Conservation (phyloP, 306 rosid genomes). For the Vicia faba region DNA sequence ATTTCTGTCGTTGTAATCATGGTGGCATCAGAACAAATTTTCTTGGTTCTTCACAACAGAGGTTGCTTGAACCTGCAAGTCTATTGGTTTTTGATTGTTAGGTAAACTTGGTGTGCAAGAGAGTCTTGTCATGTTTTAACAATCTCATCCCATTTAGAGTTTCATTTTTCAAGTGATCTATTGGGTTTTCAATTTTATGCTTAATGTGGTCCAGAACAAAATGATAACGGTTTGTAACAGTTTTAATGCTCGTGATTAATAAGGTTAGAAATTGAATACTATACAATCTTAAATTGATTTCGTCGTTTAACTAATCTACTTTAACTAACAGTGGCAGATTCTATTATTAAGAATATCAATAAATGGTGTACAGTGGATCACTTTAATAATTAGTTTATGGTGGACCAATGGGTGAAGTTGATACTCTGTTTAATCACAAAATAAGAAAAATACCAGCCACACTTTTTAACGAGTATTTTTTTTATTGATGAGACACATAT, state of each 20-base stretch:
- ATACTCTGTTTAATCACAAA: no score
- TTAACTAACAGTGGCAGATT: background rate
- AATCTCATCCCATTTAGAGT: slow-evolving; percentile 10
- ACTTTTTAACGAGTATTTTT: no score
- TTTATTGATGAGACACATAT: no score
- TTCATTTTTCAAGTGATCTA: background rate
- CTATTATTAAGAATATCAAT: background rate
- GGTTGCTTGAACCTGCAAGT: no score
- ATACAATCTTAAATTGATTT: no score
- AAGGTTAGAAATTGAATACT: background rate
- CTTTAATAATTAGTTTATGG: background rate
- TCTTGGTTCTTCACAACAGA: slow-evolving; percentile 34
- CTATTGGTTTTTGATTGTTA: slow-evolving; percentile 32
- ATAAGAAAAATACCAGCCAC: no score
- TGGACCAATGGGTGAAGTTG: no score
- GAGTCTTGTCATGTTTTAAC: slow-evolving; percentile 24
- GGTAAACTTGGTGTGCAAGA: slow-evolving; percentile 19
- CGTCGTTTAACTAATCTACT: background rate
- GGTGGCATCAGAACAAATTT: slow-evolving; percentile 40
- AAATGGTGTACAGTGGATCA: background rate
- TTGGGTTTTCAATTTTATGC: background rate
- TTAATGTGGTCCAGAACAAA: no score
- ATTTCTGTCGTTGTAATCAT: slow-evolving; percentile 43
- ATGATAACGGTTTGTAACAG: background rate
- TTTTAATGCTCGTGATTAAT: background rate